Conservation (phyloP, 495 filamentous ascomycete genomes). For the Neurospora sp. region DNA sequence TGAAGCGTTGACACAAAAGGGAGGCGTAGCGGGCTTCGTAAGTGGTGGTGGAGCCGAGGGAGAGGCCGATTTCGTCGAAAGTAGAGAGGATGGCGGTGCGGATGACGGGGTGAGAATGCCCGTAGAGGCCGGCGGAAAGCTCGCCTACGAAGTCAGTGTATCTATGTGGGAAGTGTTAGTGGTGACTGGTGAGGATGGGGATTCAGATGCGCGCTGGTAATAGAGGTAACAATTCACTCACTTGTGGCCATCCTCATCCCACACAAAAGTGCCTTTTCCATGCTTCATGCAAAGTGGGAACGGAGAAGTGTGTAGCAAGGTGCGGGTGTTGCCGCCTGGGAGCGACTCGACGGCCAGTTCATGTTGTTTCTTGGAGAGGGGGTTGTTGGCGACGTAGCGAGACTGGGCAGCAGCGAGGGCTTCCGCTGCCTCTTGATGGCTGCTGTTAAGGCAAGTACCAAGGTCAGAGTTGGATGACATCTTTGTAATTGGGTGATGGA, state of each 20-base stretch:
- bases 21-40: conserved; percentile 32
- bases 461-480: not conserved
- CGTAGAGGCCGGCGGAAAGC: conserved; percentile 43
- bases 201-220: not conserved
- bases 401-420: conserved; percentile 23
- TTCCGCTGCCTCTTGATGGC: not conserved
- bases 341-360: conserved; percentile 30
- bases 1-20: conserved; percentile 32
- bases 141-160: conserved; percentile 44
- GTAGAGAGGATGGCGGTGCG: conserved; percentile 26
- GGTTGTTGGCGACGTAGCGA: conserved; percentile 25
- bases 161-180: not conserved
- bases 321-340: conserved; percentile 54
- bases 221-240: conserved; percentile 9
- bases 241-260: conserved; percentile 33
- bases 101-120: conserved; percentile 41
- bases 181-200: not conserved
- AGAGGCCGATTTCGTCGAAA: conserved; percentile 27
- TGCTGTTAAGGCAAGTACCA: not conserved
- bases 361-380: conserved; percentile 25
- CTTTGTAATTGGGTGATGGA: not conserved
- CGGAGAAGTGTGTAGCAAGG: conserved; percentile 44
- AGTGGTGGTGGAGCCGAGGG: conserved; percentile 29
- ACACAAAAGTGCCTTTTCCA: conserved; percentile 28
- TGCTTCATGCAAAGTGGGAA: conserved; percentile 43